Conservation (phyloP, 352 stramenopile species). For the Phytophthora citrophthora region DNA sequence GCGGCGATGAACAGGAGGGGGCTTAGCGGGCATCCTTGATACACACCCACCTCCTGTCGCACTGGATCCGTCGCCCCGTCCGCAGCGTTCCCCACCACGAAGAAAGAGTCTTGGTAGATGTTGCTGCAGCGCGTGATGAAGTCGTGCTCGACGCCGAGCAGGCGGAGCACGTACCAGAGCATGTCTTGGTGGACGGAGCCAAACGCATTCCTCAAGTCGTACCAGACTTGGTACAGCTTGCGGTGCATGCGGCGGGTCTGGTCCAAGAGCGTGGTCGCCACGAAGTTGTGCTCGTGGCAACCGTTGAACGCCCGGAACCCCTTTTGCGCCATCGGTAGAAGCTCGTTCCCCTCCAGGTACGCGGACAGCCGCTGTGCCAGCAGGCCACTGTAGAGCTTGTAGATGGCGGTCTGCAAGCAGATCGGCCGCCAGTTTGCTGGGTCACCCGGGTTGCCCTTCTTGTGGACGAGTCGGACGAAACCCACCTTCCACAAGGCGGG, state of each 20-base stretch:
- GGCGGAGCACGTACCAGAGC: neutral
- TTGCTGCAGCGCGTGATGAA: neutral
- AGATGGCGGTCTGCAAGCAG: conserved; percentile 36
- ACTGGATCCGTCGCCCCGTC: conserved; percentile 30
- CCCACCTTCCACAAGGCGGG: conserved; percentile 34
- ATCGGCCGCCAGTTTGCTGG: conserved; percentile 38
- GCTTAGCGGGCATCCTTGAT: conserved; percentile 29
- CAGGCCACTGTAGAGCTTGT: conserved; percentile 38
- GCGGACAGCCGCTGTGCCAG: conserved; percentile 19
- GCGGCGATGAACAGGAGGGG: conserved; percentile 31
- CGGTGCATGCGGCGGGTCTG: too few species aligned
- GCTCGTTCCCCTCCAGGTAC: conserved; percentile 26
- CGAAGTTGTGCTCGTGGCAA: conserved; percentile 1
- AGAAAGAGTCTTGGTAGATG: conserved; percentile 15
- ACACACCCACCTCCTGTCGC: conserved; percentile 21
- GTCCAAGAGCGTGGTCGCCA: too few species aligned
- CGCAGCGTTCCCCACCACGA: conserved; percentile 14
- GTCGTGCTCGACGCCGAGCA: neutral
- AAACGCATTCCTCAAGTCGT: too few species aligned
- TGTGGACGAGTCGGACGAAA: conserved; percentile 35
- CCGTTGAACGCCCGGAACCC: conserved; percentile 29
- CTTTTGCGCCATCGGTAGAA: conserved; percentile 13
- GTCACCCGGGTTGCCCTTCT: conserved; percentile 30
- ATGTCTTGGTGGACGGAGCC: too few species aligned
- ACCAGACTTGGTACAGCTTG: too few species aligned